These are phyloP conservation scores for Colletotrichum zoysiae DNA, from an alignment of 2,329 filamentous ascomycete species.

Conservation along the genomic window DNA sequence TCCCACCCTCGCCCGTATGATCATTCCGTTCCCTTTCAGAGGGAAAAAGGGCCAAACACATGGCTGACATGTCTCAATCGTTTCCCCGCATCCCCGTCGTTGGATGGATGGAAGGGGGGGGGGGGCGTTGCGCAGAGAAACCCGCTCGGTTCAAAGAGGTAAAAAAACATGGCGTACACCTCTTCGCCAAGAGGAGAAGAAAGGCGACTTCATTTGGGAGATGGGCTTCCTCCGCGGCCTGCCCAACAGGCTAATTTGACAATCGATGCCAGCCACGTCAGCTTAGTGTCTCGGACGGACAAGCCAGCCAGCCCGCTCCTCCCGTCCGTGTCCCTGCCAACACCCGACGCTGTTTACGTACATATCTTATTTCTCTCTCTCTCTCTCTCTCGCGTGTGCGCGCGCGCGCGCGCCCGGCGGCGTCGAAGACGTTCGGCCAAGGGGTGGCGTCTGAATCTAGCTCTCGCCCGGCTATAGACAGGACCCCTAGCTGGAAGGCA, in stretches of 20 bases:
- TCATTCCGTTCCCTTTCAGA: background rate
- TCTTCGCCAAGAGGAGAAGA: background rate
- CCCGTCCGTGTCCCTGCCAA: background rate
- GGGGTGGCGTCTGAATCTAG: background rate
- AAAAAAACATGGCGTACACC: background rate
- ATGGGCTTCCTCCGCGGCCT: background rate
- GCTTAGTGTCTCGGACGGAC: constrained; percentile 5
- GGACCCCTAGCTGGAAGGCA: background rate
- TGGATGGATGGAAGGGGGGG: no score
- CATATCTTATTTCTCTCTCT: background rate
- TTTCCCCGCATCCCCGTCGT: background rate
- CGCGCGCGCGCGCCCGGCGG: background rate
- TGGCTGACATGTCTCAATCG: constrained; percentile 11
- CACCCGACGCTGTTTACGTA: background rate
- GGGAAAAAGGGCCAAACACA: constrained; percentile 13
- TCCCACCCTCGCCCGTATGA: background rate
- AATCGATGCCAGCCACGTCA: background rate
- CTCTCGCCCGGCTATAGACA: background rate
- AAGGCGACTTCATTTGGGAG: background rate
- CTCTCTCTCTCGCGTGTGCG: no score
- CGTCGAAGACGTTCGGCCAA: background rate
- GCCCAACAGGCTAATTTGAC: background rate
- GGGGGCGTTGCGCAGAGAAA: background rate
- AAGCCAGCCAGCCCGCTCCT: background rate
- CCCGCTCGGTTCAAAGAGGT: background rate